These are phyloP conservation scores for Fusarium coicis DNA, from an alignment of 2,329 filamentous ascomycete genomes.

Conservation along the genomic window DNA sequence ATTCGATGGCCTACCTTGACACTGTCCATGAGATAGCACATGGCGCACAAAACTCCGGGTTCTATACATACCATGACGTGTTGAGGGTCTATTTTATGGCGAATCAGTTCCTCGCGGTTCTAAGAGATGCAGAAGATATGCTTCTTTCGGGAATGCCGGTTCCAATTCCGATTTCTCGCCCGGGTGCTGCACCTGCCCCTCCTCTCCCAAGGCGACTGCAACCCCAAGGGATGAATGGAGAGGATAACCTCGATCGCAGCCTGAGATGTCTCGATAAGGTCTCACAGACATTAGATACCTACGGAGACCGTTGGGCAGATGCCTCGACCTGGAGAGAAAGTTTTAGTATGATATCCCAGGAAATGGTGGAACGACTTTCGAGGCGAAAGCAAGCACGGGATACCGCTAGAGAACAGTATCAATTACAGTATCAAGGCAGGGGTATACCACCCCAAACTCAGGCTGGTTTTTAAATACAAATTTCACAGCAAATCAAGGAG, in stretches of 20 bases:
- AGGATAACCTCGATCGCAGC: conserved; percentile 66
- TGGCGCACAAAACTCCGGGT: conserved; percentile 67
- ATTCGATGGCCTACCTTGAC: conserved; percentile 83
- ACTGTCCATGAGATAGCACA: conserved; percentile 76
- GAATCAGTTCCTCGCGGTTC: conserved; percentile 69
- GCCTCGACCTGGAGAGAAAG: conserved; percentile 63
- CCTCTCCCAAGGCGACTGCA: conserved; percentile 61
- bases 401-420: conserved; percentile 48
- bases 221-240: conserved; percentile 49
- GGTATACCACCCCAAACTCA: conserved; percentile 39
- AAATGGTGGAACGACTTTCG: conserved; percentile 57
- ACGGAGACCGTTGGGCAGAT: conserved; percentile 69
- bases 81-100: conserved; percentile 83
- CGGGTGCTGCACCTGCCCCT: conserved; percentile 61
- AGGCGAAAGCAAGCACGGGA: conserved; percentile 51
- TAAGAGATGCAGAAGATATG: conserved; percentile 67
- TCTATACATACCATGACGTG: conserved; percentile 89
- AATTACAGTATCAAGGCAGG: conserved; percentile 49
- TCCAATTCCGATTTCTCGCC: conserved; percentile 56
- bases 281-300: conserved; percentile 64
- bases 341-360: conserved; percentile 62
- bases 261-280: conserved; percentile 65
- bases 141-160: conserved; percentile 63
- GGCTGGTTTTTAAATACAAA: conserved; percentile 27
- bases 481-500: conserved; percentile 47